Evolutionary conservation across 2,329 filamentous ascomycete genomes (phyloP).

Genomic region (Teratosphaeria viscida): DNA sequence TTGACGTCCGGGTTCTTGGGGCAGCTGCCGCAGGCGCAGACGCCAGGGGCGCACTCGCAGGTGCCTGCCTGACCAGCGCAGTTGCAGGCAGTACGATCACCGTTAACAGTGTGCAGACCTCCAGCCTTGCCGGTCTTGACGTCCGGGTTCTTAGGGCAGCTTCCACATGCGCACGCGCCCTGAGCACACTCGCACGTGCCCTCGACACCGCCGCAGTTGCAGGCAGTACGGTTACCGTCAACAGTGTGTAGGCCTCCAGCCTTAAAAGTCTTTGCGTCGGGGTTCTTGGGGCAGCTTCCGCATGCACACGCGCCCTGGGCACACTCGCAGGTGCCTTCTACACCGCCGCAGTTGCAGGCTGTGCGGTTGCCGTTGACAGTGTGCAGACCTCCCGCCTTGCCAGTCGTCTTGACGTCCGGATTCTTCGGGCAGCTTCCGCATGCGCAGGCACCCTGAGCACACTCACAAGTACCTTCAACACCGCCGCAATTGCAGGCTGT

Average conservation of each 20-base stretch:
- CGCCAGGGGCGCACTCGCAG: constrained; percentile 36
- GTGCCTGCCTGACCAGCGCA: constrained; percentile 32
- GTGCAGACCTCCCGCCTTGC: constrained; percentile 43
- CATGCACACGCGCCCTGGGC: constrained; percentile 37
- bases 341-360: constrained; percentile 36
- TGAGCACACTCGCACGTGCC: constrained; percentile 35
- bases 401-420: constrained; percentile 31
- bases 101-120: constrained; percentile 35
- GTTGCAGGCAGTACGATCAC: constrained; percentile 36
- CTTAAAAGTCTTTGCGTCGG: constrained; percentile 32
- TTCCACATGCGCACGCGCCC: constrained; percentile 36
- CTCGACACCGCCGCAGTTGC: constrained; percentile 34
- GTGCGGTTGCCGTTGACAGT: constrained; percentile 30
- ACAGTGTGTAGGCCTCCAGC: constrained; percentile 44
- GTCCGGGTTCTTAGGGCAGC: constrained; percentile 38
- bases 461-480: constrained; percentile 33
- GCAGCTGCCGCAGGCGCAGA: constrained; percentile 37
- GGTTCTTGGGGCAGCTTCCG: constrained; percentile 36
- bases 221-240: constrained; percentile 32
- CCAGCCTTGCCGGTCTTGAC: constrained; percentile 34
- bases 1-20: constrained; percentile 35
- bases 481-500: constrained; percentile 38
- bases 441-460: constrained; percentile 35
- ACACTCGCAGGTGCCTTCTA: constrained; percentile 35
- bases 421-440: constrained; percentile 39